Evolutionary conservation across 352 stramenopile genomes (phyloP), one percentile per base, ranked within the genome.

Genomic region (Pythium aristosporum): DNA sequence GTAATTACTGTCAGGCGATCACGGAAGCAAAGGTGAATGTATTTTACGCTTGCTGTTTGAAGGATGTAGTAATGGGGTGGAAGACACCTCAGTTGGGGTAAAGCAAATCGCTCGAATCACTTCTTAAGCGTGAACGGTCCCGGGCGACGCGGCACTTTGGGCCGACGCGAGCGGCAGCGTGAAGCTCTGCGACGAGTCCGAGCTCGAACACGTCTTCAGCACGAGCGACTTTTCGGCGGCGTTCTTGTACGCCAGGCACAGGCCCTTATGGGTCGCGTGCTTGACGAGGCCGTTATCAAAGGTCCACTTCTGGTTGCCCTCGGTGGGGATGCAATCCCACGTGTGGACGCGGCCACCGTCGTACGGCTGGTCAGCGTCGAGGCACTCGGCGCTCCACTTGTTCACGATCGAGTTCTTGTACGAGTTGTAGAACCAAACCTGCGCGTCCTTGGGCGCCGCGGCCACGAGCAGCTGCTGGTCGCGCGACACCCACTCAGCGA

Each of bases 241-340:
- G 57, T 71, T 78, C 64, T 76, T 72, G 55, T 76, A 83, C 5
- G 79, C 77, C 21, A 88, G 65, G 50, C 79, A 88, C 60, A 79
- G 82, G 41, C 69, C 76, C 41, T 43, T 37, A 37, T 65, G 49
- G 10, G 8, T 59, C 20, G 9, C 15, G 58, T 65, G 58, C 58
- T 65, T 65, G 58, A 65, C 25, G 16, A 59, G 36, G 32, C 58
- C 57, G 32, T 25, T 49, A n/a, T 72, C 68, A 32, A 63, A 72
- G 16, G 15, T 63, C 68, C 68, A 75, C 47, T 67, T 56, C 42
- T 75, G 68, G 57, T 75, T 75, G 47, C 20, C 41, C 42, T 75
- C 65, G 28, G 7, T 50, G 1, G 48, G 41, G 34, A 68, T 63
- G 50, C 68, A 75, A 21, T 44, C 47, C 58, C 60, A 75, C 13